Evolutionary conservation across 371 early-diverging fungal genomes (phyloP), one percentile per base, ranked within the genome.

Genomic region (Zopfochytrium polystomum): DNA sequence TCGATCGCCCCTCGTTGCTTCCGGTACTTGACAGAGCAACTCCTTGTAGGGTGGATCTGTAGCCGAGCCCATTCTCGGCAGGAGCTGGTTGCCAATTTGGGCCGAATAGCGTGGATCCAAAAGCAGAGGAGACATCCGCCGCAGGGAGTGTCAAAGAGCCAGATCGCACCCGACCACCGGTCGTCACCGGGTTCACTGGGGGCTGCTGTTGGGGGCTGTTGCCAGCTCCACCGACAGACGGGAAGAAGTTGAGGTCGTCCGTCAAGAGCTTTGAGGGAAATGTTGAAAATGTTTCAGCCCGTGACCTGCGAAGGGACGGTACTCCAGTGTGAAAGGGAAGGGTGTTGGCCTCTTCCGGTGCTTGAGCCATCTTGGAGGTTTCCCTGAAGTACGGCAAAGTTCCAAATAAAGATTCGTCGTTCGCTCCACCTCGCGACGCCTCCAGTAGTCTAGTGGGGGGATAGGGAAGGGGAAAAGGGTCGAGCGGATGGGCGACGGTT

Each of bases 231-330:
- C 62, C 46, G 26, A 51, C 58, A 32, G 60, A 62, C 4, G 70
- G 60, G 52, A 66, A 60, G 30, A 55, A 22, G 30, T 71, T 66
- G 53, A 66, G 59, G 56, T 75, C 72, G 32, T 70, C 70, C 51
- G 71, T 49, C 33, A 65, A 71, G 65, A 60, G 77, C 59, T 68
- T 76, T 46, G 82, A 68, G 44, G 82, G 72, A 64, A 82, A 77
- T 5, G 89, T 87, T 3, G 88, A 87, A 72, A 90, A 82, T 7
- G 91, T 90, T 32, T 88, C 91, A 15, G 91, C 89, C 56, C 91
- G 79, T 42, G 88, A 79, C 25, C 90, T 80, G 43, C 87, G 63
- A 27, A 56, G 45, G 2, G 51, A 46, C 9, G 61, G 38, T 6
- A 25, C 55, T 9, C 30, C 30, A 13, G 52, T 15, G 25, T 42